A percentile compares a stretch with the other conserved stretches of the same genome.
Evolutionary conservation across 768 basidiomycete genomes (phyloP).

Genomic region (Hygrocybe coccinea): DNA sequence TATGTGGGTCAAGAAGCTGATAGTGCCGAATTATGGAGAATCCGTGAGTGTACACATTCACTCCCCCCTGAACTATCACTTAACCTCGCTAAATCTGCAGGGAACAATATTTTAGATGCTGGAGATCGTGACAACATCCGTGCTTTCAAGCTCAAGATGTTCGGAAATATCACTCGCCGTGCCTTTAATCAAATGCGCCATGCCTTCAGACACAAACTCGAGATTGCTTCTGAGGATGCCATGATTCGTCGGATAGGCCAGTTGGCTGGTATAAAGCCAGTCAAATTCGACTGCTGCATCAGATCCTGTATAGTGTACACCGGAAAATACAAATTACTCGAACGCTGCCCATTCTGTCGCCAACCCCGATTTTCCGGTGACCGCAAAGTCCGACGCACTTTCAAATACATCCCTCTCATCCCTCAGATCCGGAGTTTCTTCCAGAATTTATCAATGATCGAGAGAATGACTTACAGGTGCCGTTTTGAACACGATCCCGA

Average conservation of each 20-base stretch:
- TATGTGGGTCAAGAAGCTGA: constrained; percentile 6
- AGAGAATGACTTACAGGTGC: constrained; percentile 14
- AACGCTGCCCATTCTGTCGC: constrained; percentile 17
- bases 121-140: constrained; percentile 25
- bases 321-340: constrained; percentile 11
- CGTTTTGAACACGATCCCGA: constrained; percentile 11
- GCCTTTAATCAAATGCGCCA: constrained; percentile 25
- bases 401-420: constrained; percentile 27
- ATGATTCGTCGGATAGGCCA: constrained; percentile 20
- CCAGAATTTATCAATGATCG: constrained; percentile 1
- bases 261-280: constrained; percentile 22
- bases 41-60: not conserved
- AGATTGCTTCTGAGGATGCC: constrained; percentile 23
- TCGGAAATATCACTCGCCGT: constrained; percentile 21
- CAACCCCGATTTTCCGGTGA: constrained; percentile 9
- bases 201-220: constrained; percentile 20
- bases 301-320: constrained; percentile 34
- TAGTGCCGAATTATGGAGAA: constrained; percentile 1
- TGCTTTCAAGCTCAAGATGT: constrained; percentile 20
- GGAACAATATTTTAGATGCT: constrained; percentile 16
- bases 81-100: constrained; percentile 4
- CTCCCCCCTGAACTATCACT: not conserved
- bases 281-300: constrained; percentile 31
- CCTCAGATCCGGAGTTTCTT: constrained; percentile 25
- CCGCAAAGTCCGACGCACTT: constrained; percentile 13